phyloP scores from a whole-genome alignment of 768 basidiomycete genomes.

The Hebeloma cylindrosporum region DNA sequence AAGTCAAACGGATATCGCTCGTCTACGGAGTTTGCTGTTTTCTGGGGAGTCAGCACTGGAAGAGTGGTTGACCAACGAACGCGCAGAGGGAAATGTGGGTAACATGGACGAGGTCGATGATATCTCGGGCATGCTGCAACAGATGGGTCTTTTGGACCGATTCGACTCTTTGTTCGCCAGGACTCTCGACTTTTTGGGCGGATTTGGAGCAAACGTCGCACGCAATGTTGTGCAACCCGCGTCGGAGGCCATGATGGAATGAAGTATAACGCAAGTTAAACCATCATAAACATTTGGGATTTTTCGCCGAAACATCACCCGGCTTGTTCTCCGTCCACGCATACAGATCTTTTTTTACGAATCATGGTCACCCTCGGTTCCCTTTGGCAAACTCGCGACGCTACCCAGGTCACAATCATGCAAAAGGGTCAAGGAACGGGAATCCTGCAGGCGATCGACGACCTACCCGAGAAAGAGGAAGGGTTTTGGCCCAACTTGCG shows the following conservation, averaged over 20 bases:
- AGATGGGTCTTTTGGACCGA: slow-evolving; percentile 55
- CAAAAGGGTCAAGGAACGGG: no score
- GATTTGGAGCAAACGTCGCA: slow-evolving; percentile 30
- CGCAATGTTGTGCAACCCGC: slow-evolving; percentile 17
- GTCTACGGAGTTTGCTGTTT: slow-evolving; percentile 67
- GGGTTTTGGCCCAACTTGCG: no score
- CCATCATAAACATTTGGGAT: no score
- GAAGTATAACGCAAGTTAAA: no score
- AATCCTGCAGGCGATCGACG: no score
- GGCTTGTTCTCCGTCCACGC: no score
- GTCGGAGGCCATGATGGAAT: slow-evolving; percentile 18
- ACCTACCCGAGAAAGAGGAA: no score
- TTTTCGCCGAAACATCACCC: no score
- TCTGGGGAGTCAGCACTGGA: slow-evolving; percentile 60
- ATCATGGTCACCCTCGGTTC: no score
- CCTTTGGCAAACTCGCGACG: no score
- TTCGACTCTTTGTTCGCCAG: slow-evolving; percentile 64
- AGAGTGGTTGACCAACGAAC: slow-evolving; percentile 56
- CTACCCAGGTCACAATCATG: no score
- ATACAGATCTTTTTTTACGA: no score
- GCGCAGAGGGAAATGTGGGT: slow-evolving; percentile 12
- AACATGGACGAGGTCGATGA: slow-evolving; percentile 31
- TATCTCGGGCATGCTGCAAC: slow-evolving; percentile 42
- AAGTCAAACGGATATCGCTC: slow-evolving; percentile 70
- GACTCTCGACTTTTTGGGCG: slow-evolving; percentile 62